A percentile compares a stretch with the other conserved stretches of the same genome.
Evolutionary conservation across 495 filamentous ascomycete species (phyloP).

Genomic region (Lophiostoma macrostomum): DNA sequence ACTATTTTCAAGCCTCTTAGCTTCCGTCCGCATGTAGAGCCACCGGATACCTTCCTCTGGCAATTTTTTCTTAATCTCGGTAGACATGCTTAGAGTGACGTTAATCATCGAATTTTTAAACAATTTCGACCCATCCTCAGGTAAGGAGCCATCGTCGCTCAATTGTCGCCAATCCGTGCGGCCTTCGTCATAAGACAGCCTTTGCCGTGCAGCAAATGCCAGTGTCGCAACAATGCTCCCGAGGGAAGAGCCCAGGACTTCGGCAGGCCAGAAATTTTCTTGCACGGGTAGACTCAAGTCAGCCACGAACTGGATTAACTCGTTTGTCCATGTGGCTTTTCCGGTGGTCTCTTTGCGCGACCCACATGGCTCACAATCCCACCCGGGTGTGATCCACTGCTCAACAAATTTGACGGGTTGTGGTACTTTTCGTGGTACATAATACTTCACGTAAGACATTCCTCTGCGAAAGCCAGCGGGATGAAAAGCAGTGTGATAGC

Average conservation of each 20-base stretch:
- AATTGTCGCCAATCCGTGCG: slow-evolving; percentile 2
- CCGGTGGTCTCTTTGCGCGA: not conserved
- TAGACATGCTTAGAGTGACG: slow-evolving; percentile 7
- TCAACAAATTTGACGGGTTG: not conserved
- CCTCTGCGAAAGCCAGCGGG: not conserved
- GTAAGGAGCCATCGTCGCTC: not conserved
- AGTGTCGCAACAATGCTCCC: slow-evolving; percentile 1
- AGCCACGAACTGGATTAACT: slow-evolving; percentile 4
- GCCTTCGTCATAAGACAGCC: not conserved
- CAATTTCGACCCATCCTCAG: not conserved
- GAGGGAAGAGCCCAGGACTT: not conserved
- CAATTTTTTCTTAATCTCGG: slow-evolving; percentile 20
- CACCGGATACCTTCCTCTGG: slow-evolving; percentile 12
- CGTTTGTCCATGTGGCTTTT: slow-evolving; percentile 6
- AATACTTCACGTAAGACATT: not conserved
- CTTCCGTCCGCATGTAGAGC: slow-evolving; percentile 7
- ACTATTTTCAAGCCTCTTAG: slow-evolving; percentile 9
- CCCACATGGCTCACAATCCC: slow-evolving; percentile 5
- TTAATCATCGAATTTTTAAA: slow-evolving; percentile 1
- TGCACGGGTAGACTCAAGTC: slow-evolving; percentile 8
- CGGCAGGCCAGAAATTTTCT: slow-evolving; percentile 2
- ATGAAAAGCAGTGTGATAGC: slow-evolving; percentile 2
- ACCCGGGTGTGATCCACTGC: slow-evolving; percentile 10
- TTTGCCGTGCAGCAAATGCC: not conserved
- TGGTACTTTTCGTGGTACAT: not conserved